A percentile compares a stretch with the other conserved stretches of the same genome.
phyloP scores from a whole-genome alignment of 495 filamentous ascomycete species.

The Letharia columbiana region DNA sequence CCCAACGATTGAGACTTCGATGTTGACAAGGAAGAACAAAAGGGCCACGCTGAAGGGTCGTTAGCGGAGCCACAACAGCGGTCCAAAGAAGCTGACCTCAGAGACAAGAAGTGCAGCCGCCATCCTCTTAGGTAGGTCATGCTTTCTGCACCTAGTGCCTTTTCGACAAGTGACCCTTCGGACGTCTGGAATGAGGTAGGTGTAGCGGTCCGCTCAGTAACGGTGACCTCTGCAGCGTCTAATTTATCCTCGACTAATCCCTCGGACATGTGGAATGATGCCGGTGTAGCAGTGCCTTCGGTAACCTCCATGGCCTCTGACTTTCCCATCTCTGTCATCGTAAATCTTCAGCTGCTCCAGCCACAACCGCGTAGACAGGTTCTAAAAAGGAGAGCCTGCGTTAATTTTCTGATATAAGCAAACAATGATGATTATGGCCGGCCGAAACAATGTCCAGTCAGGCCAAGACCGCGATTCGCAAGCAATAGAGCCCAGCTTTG shows the following conservation, averaged over 20 bases:
- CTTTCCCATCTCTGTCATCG: background rate
- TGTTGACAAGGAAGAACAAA: slow-evolving; percentile 49
- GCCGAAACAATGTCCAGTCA: background rate
- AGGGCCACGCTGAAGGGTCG: slow-evolving; percentile 38
- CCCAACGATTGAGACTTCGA: slow-evolving; percentile 57
- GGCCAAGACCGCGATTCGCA: background rate
- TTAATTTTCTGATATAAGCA: too few species aligned
- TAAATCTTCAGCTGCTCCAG: background rate
- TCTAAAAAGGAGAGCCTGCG: background rate
- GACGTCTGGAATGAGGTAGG: background rate
- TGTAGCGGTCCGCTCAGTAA: too few species aligned
- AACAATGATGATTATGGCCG: background rate
- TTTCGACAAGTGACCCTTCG: background rate
- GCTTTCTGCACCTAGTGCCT: background rate
- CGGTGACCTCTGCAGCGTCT: background rate
- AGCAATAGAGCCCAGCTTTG: background rate
- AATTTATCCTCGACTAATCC: background rate
- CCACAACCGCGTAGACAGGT: background rate
- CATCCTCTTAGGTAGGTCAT: background rate
- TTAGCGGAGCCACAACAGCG: background rate
- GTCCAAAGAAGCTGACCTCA: background rate
- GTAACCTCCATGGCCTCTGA: background rate
- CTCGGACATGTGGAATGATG: background rate
- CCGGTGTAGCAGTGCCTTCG: background rate
- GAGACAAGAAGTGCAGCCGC: background rate